Conservation (phyloP, 2,329 filamentous ascomycete genomes). For the Alternaria hordeiaustralica region DNA sequence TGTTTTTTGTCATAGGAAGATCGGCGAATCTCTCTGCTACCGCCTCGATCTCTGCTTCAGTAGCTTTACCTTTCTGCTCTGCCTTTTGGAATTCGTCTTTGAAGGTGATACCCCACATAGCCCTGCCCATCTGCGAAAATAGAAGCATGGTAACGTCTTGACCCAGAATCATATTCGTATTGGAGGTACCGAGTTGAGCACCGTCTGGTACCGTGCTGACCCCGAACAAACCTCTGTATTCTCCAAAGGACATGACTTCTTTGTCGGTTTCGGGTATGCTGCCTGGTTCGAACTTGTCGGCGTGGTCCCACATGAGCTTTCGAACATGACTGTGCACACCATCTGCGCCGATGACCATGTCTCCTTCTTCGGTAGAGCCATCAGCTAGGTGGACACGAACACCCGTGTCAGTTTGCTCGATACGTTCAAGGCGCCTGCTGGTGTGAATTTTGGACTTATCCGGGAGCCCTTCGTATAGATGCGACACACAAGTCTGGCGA, state of each 20-base stretch:
- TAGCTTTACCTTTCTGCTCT: slow-evolving; percentile 5
- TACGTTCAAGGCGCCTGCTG: slow-evolving; percentile 14
- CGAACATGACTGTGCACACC: slow-evolving; percentile 30
- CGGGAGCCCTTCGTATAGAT: slow-evolving; percentile 27
- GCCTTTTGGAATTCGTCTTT: slow-evolving; percentile 15
- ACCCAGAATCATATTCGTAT: slow-evolving; percentile 26
- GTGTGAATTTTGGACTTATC: slow-evolving; percentile 26
- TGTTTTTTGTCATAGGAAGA: slow-evolving; percentile 30
- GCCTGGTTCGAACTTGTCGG: slow-evolving; percentile 10
- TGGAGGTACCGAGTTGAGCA: slow-evolving; percentile 33
- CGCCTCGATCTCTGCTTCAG: slow-evolving; percentile 37
- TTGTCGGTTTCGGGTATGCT: slow-evolving; percentile 18
- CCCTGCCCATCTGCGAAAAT: slow-evolving; percentile 27
- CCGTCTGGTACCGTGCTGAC: slow-evolving; percentile 18
- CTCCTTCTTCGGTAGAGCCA: slow-evolving; percentile 23
- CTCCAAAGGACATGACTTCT: slow-evolving; percentile 12
- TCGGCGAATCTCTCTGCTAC: slow-evolving; percentile 33
- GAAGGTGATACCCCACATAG: slow-evolving; percentile 19
- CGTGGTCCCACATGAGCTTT: slow-evolving; percentile 31
- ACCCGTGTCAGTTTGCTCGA: slow-evolving; percentile 20
- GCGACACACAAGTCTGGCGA: slow-evolving; percentile 22
- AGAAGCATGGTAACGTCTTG: slow-evolving; percentile 34
- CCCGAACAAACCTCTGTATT: slow-evolving; percentile 19
- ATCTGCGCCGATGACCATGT: slow-evolving; percentile 35
- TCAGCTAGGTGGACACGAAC: slow-evolving; percentile 23